Evolutionary conservation across 192 early-diverging fungal species (phyloP).

Genomic region (Gorgonomyces haynaldii): DNA sequence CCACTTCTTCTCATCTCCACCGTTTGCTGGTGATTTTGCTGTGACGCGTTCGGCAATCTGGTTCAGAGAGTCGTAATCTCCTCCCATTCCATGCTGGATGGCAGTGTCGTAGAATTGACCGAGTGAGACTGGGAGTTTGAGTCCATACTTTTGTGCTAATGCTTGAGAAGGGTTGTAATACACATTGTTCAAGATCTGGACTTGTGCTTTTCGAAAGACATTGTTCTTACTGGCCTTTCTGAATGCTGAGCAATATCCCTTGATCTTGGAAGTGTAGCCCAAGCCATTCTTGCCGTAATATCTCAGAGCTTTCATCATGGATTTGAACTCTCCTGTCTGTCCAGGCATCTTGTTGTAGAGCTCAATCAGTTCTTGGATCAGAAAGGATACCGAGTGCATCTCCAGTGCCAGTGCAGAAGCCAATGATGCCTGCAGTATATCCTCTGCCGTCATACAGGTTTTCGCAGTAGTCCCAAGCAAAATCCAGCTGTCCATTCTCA

Average conservation of each 20-base stretch:
- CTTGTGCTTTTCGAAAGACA: constrained; percentile 29
- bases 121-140: constrained; percentile 19
- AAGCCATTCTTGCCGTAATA: too few relatives aligned
- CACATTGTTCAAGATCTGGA: constrained; percentile 20
- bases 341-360: too few relatives aligned
- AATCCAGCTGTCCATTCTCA: constrained; percentile 21
- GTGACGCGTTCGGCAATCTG: constrained; percentile 14
- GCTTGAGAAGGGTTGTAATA: constrained; percentile 27
- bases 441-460: constrained; percentile 25
- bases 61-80: constrained; percentile 22
- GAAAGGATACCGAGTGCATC: too few relatives aligned
- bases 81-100: constrained; percentile 22
- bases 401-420: too few relatives aligned
- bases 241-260: constrained; percentile 34
- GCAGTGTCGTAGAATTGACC: constrained; percentile 40
- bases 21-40: constrained; percentile 4
- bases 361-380: too few relatives aligned
- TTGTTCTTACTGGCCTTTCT: constrained; percentile 18
- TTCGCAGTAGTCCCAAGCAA: constrained; percentile 30
- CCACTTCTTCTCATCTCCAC: constrained; percentile 29
- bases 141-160: constrained; percentile 17
- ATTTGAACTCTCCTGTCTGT: too few relatives aligned
- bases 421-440: constrained; percentile 34
- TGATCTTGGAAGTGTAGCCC: too few relatives aligned
- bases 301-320: too few relatives aligned